Conservation (phyloP, 345 rosid genomes). For the Linum tenue region DNA sequence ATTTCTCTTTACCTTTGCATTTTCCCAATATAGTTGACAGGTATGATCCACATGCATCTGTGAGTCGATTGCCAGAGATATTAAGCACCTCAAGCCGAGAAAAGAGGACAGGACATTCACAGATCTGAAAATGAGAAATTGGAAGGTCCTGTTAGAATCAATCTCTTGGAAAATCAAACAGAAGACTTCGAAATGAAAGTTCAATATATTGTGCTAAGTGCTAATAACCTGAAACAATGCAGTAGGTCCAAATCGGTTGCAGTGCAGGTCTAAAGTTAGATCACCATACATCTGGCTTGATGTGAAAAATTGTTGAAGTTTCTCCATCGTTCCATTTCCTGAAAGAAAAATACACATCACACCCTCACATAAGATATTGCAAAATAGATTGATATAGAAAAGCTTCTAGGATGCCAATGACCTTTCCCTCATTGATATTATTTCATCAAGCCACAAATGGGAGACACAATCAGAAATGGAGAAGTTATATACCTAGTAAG, state of each 20-base stretch:
- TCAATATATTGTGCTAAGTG: background rate
- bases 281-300: constrained; percentile 71
- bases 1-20: constrained; percentile 48
- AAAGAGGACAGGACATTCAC: constrained; percentile 80
- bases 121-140: constrained; percentile 47
- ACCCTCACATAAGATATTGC: background rate
- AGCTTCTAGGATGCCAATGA: background rate
- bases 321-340: constrained; percentile 97
- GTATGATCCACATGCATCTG: constrained; percentile 95
- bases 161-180: background rate
- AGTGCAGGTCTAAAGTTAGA: constrained; percentile 84
- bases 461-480: background rate
- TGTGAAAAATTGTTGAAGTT: constrained; percentile 56
- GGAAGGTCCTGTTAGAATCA: constrained; percentile 12
- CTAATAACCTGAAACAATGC: constrained; percentile 77
- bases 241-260: constrained; percentile 91
- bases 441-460: background rate
- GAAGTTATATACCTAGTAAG: constrained; percentile 48
- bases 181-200: background rate
- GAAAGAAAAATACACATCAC: constrained; percentile 20
- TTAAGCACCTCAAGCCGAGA: constrained; percentile 82
- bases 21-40: constrained; percentile 74
- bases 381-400: no score
- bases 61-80: constrained; percentile 85
- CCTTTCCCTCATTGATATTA: background rate